Percentiles rank a stretch among this genome's conserved stretches.
phyloP scores from a whole-genome alignment of 2,329 filamentous ascomycete genomes.

The Xylaria sp. region DNA sequence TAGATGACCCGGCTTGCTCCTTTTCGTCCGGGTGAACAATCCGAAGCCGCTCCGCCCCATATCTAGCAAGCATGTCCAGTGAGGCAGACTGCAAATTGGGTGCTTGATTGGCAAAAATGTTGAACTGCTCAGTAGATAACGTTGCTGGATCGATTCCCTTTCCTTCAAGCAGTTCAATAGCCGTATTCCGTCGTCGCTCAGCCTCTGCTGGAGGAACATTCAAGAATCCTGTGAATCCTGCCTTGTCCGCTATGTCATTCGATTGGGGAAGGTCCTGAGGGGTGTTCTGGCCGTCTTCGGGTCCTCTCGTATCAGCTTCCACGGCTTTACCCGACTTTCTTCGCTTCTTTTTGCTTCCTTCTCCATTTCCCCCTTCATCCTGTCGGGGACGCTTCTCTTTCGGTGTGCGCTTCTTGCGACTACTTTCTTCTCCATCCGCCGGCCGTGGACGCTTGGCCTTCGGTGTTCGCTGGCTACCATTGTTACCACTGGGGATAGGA shows the following conservation, averaged over 20 bases:
- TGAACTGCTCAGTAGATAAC: slow-evolving; percentile 65
- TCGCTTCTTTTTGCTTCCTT: slow-evolving; percentile 44
- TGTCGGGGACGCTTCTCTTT: slow-evolving; percentile 46
- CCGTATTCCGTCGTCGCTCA: slow-evolving; percentile 60
- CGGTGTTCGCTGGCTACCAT: slow-evolving; percentile 41
- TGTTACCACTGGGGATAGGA: slow-evolving; percentile 41
- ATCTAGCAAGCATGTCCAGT: slow-evolving; percentile 65
- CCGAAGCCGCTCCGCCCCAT: slow-evolving; percentile 66
- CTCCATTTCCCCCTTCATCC: slow-evolving; percentile 46
- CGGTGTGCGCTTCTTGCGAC: slow-evolving; percentile 36
- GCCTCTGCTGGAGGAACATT: slow-evolving; percentile 59
- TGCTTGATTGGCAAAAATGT: slow-evolving; percentile 69
- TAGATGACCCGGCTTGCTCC: slow-evolving; percentile 43
- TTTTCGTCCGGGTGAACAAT: slow-evolving; percentile 65
- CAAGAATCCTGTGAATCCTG: slow-evolving; percentile 50
- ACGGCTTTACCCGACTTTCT: slow-evolving; percentile 44
- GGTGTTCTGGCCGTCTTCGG: slow-evolving; percentile 20
- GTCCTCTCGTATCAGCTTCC: slow-evolving; percentile 36
- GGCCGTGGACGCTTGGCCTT: slow-evolving; percentile 47
- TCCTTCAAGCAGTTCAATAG: slow-evolving; percentile 58
- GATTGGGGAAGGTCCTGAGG: slow-evolving; percentile 32
- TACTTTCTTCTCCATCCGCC: slow-evolving; percentile 45
- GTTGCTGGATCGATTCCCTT: slow-evolving; percentile 63
- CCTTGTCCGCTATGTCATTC: slow-evolving; percentile 32
- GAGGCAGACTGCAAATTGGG: slow-evolving; percentile 65